Conservation (phyloP, 2,329 filamentous ascomycete species). For the Colletotrichum liaoningense region DNA sequence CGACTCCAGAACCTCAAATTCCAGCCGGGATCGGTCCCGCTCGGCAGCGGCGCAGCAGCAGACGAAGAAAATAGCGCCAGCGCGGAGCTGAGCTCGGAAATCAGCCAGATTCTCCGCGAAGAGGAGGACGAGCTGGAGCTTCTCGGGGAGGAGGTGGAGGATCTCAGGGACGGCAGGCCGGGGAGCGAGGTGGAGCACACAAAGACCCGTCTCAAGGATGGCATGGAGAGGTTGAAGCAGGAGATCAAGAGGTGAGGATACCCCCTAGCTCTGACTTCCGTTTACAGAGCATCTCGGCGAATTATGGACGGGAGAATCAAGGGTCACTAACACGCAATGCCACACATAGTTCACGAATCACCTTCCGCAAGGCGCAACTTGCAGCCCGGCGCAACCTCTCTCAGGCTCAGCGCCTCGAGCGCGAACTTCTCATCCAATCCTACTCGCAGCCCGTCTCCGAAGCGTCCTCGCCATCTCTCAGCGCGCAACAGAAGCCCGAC, state of each 20-base stretch:
- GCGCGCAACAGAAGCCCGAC: constrained; percentile 39
- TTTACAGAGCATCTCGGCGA: too few relatives aligned
- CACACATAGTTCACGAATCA: constrained; percentile 64
- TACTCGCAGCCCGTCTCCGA: constrained; percentile 60
- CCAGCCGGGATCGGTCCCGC: constrained; percentile 67
- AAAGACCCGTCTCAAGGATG: constrained; percentile 73
- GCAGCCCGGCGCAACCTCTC: constrained; percentile 81
- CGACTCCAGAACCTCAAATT: constrained; percentile 69
- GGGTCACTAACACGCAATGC: neutral
- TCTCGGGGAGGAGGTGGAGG: constrained; percentile 80
- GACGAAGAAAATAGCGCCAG: constrained; percentile 66
- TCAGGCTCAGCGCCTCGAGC: constrained; percentile 79
- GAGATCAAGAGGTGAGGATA: constrained; percentile 76
- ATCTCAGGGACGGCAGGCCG: constrained; percentile 65
- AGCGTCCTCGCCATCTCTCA: constrained; percentile 44
- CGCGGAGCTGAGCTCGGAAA: constrained; percentile 82
- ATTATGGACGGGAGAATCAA: constrained; percentile 34
- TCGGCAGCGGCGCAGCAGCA: constrained; percentile 47
- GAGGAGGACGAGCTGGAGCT: constrained; percentile 88
- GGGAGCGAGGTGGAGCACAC: constrained; percentile 70
- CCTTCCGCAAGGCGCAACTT: constrained; percentile 86
- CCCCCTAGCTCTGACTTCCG: neutral
- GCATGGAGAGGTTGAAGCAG: constrained; percentile 72
- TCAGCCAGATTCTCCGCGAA: constrained; percentile 80
- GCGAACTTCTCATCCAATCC: constrained; percentile 78